phyloP scores from a whole-genome alignment of 2,329 filamentous ascomycete genomes.

The Xylariaceae sp. region DNA sequence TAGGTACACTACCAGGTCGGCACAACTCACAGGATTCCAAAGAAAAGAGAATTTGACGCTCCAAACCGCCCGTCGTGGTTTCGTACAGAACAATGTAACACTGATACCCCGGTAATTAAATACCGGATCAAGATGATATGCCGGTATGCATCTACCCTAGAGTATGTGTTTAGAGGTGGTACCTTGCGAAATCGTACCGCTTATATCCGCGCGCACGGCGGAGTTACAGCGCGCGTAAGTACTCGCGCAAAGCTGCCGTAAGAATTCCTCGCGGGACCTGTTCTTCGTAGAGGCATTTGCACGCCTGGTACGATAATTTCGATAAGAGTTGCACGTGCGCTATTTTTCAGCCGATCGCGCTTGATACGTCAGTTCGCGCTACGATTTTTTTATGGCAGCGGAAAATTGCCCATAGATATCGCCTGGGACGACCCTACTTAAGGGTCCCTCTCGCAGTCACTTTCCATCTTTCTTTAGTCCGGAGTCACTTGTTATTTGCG shows the following conservation, averaged over 20 bases:
- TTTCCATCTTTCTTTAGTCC: background rate
- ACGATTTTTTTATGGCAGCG: constrained; percentile 16
- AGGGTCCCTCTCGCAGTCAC: constrained; percentile 12
- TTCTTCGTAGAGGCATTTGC: background rate
- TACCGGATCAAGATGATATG: background rate
- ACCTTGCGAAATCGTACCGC: background rate
- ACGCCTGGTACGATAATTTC: background rate
- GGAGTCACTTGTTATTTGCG: background rate
- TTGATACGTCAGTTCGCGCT: constrained; percentile 21
- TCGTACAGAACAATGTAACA: background rate
- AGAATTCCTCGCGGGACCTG: background rate
- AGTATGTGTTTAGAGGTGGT: background rate
- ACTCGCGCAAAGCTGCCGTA: background rate
- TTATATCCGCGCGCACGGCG: background rate
- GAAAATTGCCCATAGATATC: constrained; percentile 14
- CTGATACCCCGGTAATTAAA: background rate
- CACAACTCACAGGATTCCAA: background rate
- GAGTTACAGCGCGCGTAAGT: background rate
- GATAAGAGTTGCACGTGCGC: constrained; percentile 19
- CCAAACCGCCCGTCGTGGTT: background rate
- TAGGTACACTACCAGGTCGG: background rate
- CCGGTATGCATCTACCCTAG: background rate
- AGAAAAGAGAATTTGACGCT: background rate
- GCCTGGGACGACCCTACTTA: constrained; percentile 12
- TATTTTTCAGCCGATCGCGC: constrained; percentile 3